Evolutionary conservation across 2,329 filamentous ascomycete genomes (phyloP), one percentile per base, ranked within the genome.

Genomic region (Aspergillus calidoustus): DNA sequence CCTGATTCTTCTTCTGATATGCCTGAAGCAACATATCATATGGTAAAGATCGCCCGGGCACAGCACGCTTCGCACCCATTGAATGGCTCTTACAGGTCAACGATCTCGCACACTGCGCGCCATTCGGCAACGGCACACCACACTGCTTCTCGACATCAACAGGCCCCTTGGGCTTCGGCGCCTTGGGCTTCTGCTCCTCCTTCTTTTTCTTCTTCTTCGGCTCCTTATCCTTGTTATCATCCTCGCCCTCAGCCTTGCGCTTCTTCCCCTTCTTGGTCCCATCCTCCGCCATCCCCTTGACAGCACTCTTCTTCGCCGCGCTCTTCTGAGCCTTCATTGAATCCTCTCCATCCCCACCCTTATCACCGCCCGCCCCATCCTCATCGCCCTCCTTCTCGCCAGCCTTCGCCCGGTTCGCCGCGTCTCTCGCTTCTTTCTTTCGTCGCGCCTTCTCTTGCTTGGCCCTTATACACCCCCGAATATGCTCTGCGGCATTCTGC

Each of bases 1-100:
- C 95, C 77, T 98, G 95, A 71, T 99, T 99, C 83, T 97, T 98
- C 84, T 98, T 97, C 77, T 95, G 91, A 72, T 95, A 95, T 7
- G 90, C 89, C 15, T 91, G 89, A 43, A 97, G 84, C 44, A 97
- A 82, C 89, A 96, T 95, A 76, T 97, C 93, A 73, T 97, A 97
- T 1, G 93, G 93, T 62, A 96, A 80, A 49, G 91, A 95, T 64
- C 93, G 85, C 0, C 93, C 93, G 5, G 92, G 90, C 3, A 97
- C 93, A 0, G 91, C 90, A 68, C 93, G 86, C 78, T 97, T 97
- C 5, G 93, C 90, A 11, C 93, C 93, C 93, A 97, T 97, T n/a
- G 86, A 89, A 68, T 97, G 93, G 63, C 90, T 94, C 79, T 97
- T 97, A 82, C 93, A 97, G 0, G 93, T 97, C 61, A 97, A 79